A percentile compares a stretch with the other conserved stretches of the same genome.
These are phyloP conservation scores for Bipolaris zeicola DNA, from an alignment of 2,329 filamentous ascomycete species.

Conservation along the genomic window DNA sequence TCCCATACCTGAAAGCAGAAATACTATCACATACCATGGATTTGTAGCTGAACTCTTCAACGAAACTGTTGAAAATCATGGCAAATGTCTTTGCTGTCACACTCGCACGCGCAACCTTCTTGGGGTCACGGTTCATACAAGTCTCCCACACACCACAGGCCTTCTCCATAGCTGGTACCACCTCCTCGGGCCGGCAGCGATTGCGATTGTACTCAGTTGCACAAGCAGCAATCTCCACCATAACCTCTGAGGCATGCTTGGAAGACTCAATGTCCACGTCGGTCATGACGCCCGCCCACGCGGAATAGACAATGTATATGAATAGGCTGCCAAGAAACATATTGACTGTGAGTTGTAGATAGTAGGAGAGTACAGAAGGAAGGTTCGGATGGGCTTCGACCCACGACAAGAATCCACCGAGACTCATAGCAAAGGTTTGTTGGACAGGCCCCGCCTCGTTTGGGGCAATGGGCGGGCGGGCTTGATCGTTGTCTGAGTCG, in stretches of 20 bases:
- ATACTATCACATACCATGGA: slow-evolving; percentile 61
- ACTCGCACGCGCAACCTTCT: slow-evolving; percentile 76
- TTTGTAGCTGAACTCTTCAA: slow-evolving; percentile 88
- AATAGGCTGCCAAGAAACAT: slow-evolving; percentile 62
- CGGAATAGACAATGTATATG: slow-evolving; percentile 71
- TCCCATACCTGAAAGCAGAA: background rate
- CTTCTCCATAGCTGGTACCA: slow-evolving; percentile 73
- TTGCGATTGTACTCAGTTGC: slow-evolving; percentile 76
- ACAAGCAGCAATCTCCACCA: slow-evolving; percentile 76
- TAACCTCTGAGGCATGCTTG: slow-evolving; percentile 69
- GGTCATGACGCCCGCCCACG: slow-evolving; percentile 71
- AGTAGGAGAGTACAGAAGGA: slow-evolving; percentile 69
- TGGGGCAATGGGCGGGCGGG: slow-evolving; percentile 1
- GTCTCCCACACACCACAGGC: slow-evolving; percentile 81
- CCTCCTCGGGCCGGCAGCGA: slow-evolving; percentile 68
- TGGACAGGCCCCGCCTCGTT: slow-evolving; percentile 15
- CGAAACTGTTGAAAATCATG: slow-evolving; percentile 90
- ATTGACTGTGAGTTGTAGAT: slow-evolving; percentile 70
- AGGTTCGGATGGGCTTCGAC: slow-evolving; percentile 69
- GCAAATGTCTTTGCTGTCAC: slow-evolving; percentile 88
- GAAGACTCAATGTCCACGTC: slow-evolving; percentile 77
- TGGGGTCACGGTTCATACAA: slow-evolving; percentile 86
- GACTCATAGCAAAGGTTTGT: slow-evolving; percentile 31
- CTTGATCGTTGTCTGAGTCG: slow-evolving; percentile 33
- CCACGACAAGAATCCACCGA: slow-evolving; percentile 63